These are phyloP conservation scores for Papiliotrema nemorosa DNA, from an alignment of 1,284 basidiomycete species.

Conservation along the genomic window DNA sequence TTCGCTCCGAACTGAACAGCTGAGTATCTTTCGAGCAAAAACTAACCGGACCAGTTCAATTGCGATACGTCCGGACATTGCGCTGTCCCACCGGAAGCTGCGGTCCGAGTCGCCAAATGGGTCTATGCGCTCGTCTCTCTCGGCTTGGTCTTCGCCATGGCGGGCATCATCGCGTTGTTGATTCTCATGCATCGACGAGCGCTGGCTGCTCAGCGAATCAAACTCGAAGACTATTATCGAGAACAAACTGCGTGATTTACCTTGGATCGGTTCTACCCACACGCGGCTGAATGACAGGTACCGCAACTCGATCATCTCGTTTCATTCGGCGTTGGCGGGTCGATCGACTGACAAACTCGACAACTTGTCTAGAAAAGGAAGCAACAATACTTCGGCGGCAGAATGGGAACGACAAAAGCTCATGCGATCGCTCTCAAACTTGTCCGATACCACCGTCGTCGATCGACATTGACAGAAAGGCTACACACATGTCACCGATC, in stretches of 20 bases:
- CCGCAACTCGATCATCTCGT: slow-evolving; percentile 25
- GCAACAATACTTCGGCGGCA: neutral
- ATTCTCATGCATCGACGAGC: slow-evolving; percentile 15
- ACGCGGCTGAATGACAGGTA: slow-evolving; percentile 9
- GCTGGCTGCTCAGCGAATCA: slow-evolving; percentile 7
- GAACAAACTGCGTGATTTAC: slow-evolving; percentile 19
- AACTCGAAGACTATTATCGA: slow-evolving; percentile 22
- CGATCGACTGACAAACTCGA: neutral
- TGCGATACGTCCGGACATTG: slow-evolving; percentile 9
- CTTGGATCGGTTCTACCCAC: too few relatives aligned
- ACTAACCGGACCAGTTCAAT: slow-evolving; percentile 14
- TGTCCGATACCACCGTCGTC: neutral
- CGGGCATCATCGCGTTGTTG: slow-evolving; percentile 11
- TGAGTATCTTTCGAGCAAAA: too few relatives aligned
- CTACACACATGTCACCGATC: neutral
- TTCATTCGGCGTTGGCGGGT: slow-evolving; percentile 18
- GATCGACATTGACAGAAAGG: neutral
- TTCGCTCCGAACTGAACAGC: too few relatives aligned
- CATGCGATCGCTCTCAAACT: neutral
- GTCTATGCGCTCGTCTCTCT: slow-evolving; percentile 17
- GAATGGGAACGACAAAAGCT: neutral
- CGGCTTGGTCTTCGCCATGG: slow-evolving; percentile 11
- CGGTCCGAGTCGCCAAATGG: slow-evolving; percentile 14
- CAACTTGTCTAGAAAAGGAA: neutral
- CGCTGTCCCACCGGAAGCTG: slow-evolving; percentile 12